Percentiles rank a stretch among this genome's conserved stretches.
phyloP scores from a whole-genome alignment of 371 early-diverging fungal species.

The Mortierella sp. region DNA sequence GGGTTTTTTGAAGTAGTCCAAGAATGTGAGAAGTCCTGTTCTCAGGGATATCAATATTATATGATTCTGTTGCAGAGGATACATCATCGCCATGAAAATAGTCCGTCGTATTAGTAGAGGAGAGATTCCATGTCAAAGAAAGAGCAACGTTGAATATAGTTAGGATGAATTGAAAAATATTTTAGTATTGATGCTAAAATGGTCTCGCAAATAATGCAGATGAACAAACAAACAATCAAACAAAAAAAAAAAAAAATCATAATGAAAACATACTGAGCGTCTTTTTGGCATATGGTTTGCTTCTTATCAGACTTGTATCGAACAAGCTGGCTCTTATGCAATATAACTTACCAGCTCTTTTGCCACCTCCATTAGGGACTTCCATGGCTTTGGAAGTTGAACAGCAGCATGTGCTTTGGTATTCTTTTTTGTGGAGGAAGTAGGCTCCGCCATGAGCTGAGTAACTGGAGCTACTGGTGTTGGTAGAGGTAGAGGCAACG shows the following conservation, averaged over 20 bases:
- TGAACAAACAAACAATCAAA: slow-evolving; percentile 8
- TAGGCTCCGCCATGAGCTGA: too few relatives aligned
- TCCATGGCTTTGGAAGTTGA: slow-evolving; percentile 10
- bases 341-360: slow-evolving; percentile 3
- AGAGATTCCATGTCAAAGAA: slow-evolving; percentile 15
- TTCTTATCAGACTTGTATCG: slow-evolving; percentile 9
- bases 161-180: slow-evolving; percentile 1
- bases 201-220: slow-evolving; percentile 2
- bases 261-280: slow-evolving; percentile 11
- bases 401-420: too few relatives aligned
- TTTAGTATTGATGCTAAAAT: slow-evolving; percentile 9
- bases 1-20: slow-evolving; percentile 6
- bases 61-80: slow-evolving; percentile 5
- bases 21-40: slow-evolving; percentile 14
- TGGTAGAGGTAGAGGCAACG: too few relatives aligned
- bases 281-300: slow-evolving; percentile 9
- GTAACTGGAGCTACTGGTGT: too few relatives aligned
- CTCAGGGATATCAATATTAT: slow-evolving; percentile 2
- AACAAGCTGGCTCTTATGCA: slow-evolving; percentile 9
- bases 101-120: slow-evolving; percentile 5
- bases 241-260: too few relatives aligned
- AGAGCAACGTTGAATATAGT: slow-evolving; percentile 5
- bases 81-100: slow-evolving; percentile 12
- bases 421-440: too few relatives aligned
- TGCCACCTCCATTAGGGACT: slow-evolving; percentile 4